phyloP scores from a whole-genome alignment of 169 alveolate species.

The Eimeria praecox region DNA sequence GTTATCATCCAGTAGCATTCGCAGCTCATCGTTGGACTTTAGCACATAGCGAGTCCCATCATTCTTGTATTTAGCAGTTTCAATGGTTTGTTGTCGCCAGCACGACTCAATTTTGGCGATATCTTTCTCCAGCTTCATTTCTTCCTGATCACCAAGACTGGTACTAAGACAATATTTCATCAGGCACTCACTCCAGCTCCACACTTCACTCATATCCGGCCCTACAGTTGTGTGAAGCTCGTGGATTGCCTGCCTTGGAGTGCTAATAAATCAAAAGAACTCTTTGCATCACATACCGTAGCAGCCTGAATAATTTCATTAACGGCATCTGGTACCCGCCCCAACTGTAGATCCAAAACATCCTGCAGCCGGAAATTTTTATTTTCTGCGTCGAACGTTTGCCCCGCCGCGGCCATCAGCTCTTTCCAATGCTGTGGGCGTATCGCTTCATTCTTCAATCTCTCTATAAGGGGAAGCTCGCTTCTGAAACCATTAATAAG shows the following conservation, averaged over 20 bases:
- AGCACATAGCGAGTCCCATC: conserved; percentile 92
- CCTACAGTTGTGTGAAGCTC: not conserved
- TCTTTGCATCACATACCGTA: conserved; percentile 82
- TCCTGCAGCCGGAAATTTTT: conserved; percentile 89
- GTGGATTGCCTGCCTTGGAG: not conserved
- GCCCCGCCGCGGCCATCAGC: conserved; percentile 83
- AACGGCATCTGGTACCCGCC: conserved; percentile 93
- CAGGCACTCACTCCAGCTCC: not conserved
- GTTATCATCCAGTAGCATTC: conserved; percentile 93
- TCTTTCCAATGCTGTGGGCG: conserved; percentile 96
- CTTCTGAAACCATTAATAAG: conserved; percentile 90
- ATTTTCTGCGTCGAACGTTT: conserved; percentile 88
- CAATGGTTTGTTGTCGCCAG: conserved; percentile 93
- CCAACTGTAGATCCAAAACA: conserved; percentile 93
- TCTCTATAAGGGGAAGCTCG: conserved; percentile 93
- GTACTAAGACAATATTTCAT: not conserved
- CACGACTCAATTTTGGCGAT: conserved; percentile 92
- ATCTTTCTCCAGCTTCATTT: conserved; percentile 92
- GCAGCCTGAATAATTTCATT: conserved; percentile 95
- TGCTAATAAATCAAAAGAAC: not conserved
- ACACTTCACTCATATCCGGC: not conserved
- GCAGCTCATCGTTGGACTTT: conserved; percentile 93
- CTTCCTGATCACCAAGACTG: conserved; percentile 76
- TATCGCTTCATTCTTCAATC: conserved; percentile 93
- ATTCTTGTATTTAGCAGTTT: conserved; percentile 90